Percentiles rank a stretch among this genome's conserved stretches.
Evolutionary conservation across 495 filamentous ascomycete genomes (phyloP).

Genomic region (Lophium mytilinum): DNA sequence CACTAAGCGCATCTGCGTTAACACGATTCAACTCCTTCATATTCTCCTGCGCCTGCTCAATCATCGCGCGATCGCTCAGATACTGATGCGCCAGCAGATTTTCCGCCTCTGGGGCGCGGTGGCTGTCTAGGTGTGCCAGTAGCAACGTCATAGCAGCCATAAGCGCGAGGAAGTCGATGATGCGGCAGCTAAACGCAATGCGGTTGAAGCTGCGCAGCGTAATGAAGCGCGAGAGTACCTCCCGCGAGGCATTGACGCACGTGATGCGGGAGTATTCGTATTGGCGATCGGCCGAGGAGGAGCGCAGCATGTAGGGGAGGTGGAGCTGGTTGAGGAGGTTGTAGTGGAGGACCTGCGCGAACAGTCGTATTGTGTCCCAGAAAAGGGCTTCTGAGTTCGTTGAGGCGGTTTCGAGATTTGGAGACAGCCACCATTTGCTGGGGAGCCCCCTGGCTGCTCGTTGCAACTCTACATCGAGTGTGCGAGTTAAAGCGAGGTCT

Average conservation of each 20-base stretch:
- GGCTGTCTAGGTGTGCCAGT: slow-evolving; percentile 27
- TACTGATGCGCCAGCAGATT: slow-evolving; percentile 37
- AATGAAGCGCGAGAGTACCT: slow-evolving; percentile 34
- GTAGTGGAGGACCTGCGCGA: slow-evolving; percentile 15
- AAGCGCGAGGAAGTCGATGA: slow-evolving; percentile 36
- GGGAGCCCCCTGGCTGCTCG: slow-evolving; percentile 17
- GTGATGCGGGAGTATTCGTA: slow-evolving; percentile 35
- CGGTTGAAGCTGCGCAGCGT: slow-evolving; percentile 27
- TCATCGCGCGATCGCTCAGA: slow-evolving; percentile 36
- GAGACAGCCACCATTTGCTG: slow-evolving; percentile 18
- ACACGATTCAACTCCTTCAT: slow-evolving; percentile 29
- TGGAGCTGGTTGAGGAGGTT: slow-evolving; percentile 7
- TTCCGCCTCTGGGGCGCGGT: slow-evolving; percentile 8
- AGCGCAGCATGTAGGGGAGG: slow-evolving; percentile 14
- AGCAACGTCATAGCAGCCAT: slow-evolving; percentile 32
- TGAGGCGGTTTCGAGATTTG: slow-evolving; percentile 24
- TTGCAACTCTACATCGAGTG: slow-evolving; percentile 28
- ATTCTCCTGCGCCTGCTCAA: slow-evolving; percentile 37
- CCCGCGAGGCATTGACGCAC: slow-evolving; percentile 34
- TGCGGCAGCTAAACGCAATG: slow-evolving; percentile 30
- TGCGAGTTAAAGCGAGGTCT: background rate
- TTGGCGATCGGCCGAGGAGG: background rate
- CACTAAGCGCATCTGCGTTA: slow-evolving; percentile 32
- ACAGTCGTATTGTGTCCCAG: slow-evolving; percentile 23
- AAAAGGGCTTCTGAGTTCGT: slow-evolving; percentile 12